phyloP scores from a whole-genome alignment of 768 basidiomycete genomes.

The Leucocoprinus birnbaumii region DNA sequence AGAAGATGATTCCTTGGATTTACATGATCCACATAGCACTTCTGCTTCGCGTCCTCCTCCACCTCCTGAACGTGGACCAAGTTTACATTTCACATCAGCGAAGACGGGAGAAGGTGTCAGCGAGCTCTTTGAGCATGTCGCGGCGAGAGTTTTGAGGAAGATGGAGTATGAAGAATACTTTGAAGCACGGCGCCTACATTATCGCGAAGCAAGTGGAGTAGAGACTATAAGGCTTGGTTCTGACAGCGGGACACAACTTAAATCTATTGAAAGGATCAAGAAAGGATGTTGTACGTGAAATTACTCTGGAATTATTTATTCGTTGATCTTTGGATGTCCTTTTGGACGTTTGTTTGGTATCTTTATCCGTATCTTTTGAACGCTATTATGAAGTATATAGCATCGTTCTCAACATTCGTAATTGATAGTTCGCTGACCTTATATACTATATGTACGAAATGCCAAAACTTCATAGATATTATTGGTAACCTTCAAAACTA shows the following conservation, averaged over 20 bases:
- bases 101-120: constrained; percentile 72
- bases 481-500: no score
- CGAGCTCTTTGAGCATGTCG: constrained; percentile 79
- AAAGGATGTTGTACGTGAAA: constrained; percentile 13
- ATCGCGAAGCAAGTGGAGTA: constrained; percentile 31
- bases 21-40: not conserved
- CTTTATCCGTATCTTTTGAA: not conserved
- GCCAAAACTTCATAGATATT: no score
- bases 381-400: no score
- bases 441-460: no score
- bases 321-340: not conserved
- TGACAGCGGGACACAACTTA: constrained; percentile 20
- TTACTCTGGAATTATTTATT: not conserved
- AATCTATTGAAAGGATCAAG: not conserved
- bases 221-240: constrained; percentile 31
- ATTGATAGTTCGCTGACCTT: no score
- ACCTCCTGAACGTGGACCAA: constrained; percentile 50
- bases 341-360: not conserved
- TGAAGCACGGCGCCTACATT: constrained; percentile 41
- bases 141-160: constrained; percentile 51
- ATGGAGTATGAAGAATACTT: constrained; percentile 68
- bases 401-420: no score
- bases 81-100: constrained; percentile 73
- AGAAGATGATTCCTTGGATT: not conserved
- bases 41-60: constrained; percentile 18